phyloP scores from a whole-genome alignment of 2,329 filamentous ascomycete species.

The Penicillium polonicum region DNA sequence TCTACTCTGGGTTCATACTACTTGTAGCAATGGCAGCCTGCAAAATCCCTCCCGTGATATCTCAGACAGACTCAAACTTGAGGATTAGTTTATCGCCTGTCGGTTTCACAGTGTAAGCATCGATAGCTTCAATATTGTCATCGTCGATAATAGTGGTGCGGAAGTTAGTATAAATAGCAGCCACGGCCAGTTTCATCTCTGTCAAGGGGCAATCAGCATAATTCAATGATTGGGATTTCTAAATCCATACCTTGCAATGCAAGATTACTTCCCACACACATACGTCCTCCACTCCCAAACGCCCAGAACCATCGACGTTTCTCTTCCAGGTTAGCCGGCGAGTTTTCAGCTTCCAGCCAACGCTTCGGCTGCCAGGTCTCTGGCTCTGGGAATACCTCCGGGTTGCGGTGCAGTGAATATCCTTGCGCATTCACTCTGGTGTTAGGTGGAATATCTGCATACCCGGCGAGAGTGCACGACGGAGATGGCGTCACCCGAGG shows the following conservation, averaged over 20 bases:
- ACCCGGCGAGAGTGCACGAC: constrained; percentile 40
- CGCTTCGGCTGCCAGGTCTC: constrained; percentile 49
- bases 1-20: not conserved
- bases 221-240: not conserved
- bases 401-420: constrained; percentile 54
- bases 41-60: not conserved
- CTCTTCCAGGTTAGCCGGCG: constrained; percentile 40
- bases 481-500: constrained; percentile 53
- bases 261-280: constrained; percentile 52
- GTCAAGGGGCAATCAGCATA: constrained; percentile 14
- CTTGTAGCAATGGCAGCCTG: not conserved
- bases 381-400: constrained; percentile 49
- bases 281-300: constrained; percentile 51
- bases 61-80: constrained; percentile 47
- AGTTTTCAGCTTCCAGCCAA: constrained; percentile 47
- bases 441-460: constrained; percentile 44
- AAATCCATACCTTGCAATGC: constrained; percentile 45
- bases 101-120: constrained; percentile 64
- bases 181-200: constrained; percentile 73
- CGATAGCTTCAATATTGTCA: constrained; percentile 62
- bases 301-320: constrained; percentile 53
- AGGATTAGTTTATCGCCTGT: constrained; percentile 59
- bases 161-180: constrained; percentile 69
- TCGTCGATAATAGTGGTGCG: constrained; percentile 62
- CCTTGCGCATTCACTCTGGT: constrained; percentile 50